These are phyloP conservation scores for Astraeus odoratus DNA, from an alignment of 768 basidiomycete species.

Conservation along the genomic window DNA sequence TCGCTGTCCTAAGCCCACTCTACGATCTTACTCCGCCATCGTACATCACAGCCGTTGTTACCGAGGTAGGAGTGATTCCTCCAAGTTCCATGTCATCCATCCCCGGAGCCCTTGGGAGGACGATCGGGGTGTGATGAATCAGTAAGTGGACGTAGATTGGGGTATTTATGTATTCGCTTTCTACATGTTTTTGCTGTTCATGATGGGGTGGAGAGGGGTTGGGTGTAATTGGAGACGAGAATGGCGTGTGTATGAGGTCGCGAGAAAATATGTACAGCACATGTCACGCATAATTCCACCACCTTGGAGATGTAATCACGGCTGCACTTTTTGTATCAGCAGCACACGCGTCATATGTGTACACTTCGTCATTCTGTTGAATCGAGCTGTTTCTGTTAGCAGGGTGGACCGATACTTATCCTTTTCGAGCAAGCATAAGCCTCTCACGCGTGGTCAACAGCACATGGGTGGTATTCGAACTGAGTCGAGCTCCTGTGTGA, in stretches of 20 bases:
- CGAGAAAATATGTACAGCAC: not conserved
- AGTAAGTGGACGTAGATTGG: not conserved
- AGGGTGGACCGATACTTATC: no score
- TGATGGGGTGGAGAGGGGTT: not conserved
- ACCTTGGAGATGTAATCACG: no score
- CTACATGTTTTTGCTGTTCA: not conserved
- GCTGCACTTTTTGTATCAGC: not conserved
- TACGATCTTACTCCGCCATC: slow-evolving; percentile 93
- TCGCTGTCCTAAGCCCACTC: slow-evolving; percentile 79
- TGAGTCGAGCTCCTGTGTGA: no score
- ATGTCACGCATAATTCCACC: not conserved
- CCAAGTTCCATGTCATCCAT: slow-evolving; percentile 86
- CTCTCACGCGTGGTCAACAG: no score
- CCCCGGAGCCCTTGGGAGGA: slow-evolving; percentile 51
- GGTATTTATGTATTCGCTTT: slow-evolving; percentile 7
- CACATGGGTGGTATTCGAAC: no score
- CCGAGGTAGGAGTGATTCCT: slow-evolving; percentile 93
- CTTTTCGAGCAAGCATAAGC: no score
- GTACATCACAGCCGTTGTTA: slow-evolving; percentile 92
- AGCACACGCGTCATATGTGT: not conserved
- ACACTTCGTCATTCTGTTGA: no score
- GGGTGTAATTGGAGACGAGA: not conserved
- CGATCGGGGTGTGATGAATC: slow-evolving; percentile 17
- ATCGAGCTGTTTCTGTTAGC: no score
- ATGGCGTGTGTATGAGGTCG: not conserved